Evolutionary conservation across 2,329 filamentous ascomycete genomes (phyloP).

Genomic region (Arthrocladium fulminans): DNA sequence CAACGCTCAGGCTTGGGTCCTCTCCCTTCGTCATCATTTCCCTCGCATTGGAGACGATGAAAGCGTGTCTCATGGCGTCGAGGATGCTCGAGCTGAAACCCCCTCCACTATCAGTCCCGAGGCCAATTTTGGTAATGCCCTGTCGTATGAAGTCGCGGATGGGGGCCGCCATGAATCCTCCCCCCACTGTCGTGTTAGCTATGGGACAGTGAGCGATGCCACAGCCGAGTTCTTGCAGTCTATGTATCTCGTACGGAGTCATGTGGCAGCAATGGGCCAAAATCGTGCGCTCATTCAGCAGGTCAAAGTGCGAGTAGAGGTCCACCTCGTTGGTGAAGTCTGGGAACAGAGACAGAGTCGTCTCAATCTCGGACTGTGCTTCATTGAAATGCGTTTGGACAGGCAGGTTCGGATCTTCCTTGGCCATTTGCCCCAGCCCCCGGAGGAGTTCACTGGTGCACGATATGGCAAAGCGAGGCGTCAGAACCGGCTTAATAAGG

Average conservation of each 20-base stretch:
- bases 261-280: slow-evolving; percentile 57
- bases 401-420: slow-evolving; percentile 37
- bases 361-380: slow-evolving; percentile 47
- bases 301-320: slow-evolving; percentile 47
- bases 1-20: slow-evolving; percentile 41
- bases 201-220: slow-evolving; percentile 54
- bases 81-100: slow-evolving; percentile 51
- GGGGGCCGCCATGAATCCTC: slow-evolving; percentile 51
- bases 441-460: slow-evolving; percentile 45
- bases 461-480: slow-evolving; percentile 50
- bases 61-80: slow-evolving; percentile 48
- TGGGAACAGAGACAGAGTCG: slow-evolving; percentile 46
- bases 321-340: slow-evolving; percentile 47
- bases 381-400: slow-evolving; percentile 59
- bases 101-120: slow-evolving; percentile 53
- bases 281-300: slow-evolving; percentile 46
- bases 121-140: slow-evolving; percentile 48
- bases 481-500: slow-evolving; percentile 42
- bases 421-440: slow-evolving; percentile 46
- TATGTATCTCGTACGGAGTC: slow-evolving; percentile 42
- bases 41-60: slow-evolving; percentile 34
- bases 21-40: slow-evolving; percentile 25
- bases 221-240: slow-evolving; percentile 38
- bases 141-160: slow-evolving; percentile 45
- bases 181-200: slow-evolving; percentile 49